Base-by-base conservation (phyloP, 1,284 basidiomycete genomes). In the Phlebopus sp. region DNA sequence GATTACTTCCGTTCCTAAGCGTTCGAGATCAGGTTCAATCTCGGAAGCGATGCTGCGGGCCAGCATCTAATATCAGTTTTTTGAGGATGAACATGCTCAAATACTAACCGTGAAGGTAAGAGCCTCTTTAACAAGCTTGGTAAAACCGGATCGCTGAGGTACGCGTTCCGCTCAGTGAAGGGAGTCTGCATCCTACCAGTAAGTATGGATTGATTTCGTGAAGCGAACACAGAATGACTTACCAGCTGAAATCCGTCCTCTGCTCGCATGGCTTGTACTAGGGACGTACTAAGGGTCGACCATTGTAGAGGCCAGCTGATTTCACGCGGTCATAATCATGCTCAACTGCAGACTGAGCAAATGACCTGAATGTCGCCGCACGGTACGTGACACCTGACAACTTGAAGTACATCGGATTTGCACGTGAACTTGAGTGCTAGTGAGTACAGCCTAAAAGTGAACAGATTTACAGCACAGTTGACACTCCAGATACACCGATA, bases 211-310 rank as follows among this genome's bases (percentile, higher is more conserved):
- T 44, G 21, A 27, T 21, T 14, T 21, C n/a, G 19, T 40, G 19
- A 42, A 54, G 14, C 30, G 17, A 19, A 21, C 21, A 14, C 17
- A n/a, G 14, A 25, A 10, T 11, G 14, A 60, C 70, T 42, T 50
- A 81, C 83, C 52, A 72, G 73, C 53, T 84, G 82, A 53, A 84
- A 85, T 29, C 84, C 82, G 35, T 84, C 73, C 59, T 86, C 82
- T 36, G 79, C 67, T 36, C 76, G 76, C 84, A 86, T 86, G 44
- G 19, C 36, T 11, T 25, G 25, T 8, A 5, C 5, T 4, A 5
- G 25, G 25, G 25, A 8, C 8, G 25, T 8, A 25, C 8, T 4
- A 25, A 29, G 27, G 27, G 10, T 8, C 10, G 8, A 29, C n/a
- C n/a, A n/a, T n/a, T n/a, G n/a, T n/a, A n/a, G n/a, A n/a, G n/a